Percentiles rank a stretch among this genome's conserved stretches.
Conservation (phyloP, 192 early-diverging fungal species). For the Backusella morwellensis region DNA sequence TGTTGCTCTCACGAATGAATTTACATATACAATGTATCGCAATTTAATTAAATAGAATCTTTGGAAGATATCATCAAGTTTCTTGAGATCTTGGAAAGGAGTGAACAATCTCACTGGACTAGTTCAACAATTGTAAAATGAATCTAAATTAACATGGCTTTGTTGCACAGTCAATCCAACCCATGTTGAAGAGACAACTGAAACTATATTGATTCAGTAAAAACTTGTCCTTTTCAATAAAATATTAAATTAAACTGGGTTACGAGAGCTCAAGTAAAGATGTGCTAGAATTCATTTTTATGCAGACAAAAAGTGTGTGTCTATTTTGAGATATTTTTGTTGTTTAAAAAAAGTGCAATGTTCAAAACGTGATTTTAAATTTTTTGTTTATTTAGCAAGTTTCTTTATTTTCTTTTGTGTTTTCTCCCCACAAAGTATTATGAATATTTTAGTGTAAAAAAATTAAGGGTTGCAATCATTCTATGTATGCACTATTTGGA, state of each 20-base stretch:
- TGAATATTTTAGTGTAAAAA: neutral
- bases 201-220: neutral
- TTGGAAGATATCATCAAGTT: neutral
- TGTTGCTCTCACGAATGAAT: neutral
- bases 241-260: neutral
- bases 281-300: neutral
- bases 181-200: neutral
- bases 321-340: neutral
- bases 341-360: neutral
- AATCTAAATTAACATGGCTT: neutral
- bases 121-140: neutral
- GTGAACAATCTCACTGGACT: neutral
- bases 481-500: neutral
- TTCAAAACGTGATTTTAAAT: neutral
- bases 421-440: neutral
- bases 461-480: neutral
- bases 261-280: neutral
- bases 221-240: neutral
- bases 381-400: neutral
- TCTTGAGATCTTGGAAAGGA: neutral
- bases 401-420: conserved; percentile 4
- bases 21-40: neutral
- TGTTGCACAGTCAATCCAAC: neutral
- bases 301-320: neutral
- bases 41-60: neutral